Conservation (phyloP, 495 filamentous ascomycete genomes). For the Neurospora africana region DNA sequence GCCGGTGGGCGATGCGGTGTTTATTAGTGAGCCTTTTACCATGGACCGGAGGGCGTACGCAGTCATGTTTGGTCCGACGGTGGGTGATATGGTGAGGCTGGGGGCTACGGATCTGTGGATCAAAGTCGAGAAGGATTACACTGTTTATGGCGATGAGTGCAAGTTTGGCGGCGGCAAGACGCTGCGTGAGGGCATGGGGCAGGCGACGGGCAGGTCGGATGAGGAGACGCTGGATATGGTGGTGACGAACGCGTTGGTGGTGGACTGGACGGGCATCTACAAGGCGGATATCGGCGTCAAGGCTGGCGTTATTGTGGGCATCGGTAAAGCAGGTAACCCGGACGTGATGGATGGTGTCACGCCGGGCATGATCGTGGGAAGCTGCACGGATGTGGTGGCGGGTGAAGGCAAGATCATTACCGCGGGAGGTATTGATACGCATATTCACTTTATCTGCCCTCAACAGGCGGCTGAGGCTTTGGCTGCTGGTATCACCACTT, state of each 20-base stretch:
- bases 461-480: slow-evolving; percentile 85
- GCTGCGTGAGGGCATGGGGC: slow-evolving; percentile 91
- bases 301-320: slow-evolving; percentile 74
- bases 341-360: slow-evolving; percentile 91
- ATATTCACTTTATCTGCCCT: slow-evolving; percentile 95
- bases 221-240: slow-evolving; percentile 71
- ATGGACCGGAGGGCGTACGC: slow-evolving; percentile 73
- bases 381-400: slow-evolving; percentile 91
- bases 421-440: slow-evolving; percentile 82
- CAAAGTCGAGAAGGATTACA: slow-evolving; percentile 79
- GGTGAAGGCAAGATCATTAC: slow-evolving; percentile 91
- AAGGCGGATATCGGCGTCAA: slow-evolving; percentile 97
- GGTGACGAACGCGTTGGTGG: slow-evolving; percentile 83
- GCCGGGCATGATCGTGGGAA: slow-evolving; percentile 69
- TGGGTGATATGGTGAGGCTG: slow-evolving; percentile 71
- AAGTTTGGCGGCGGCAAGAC: slow-evolving; percentile 95
- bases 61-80: slow-evolving; percentile 88
- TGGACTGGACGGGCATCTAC: slow-evolving; percentile 89
- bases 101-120: slow-evolving; percentile 88
- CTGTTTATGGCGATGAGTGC: slow-evolving; percentile 86
- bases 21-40: slow-evolving; percentile 45
- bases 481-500: slow-evolving; percentile 80
- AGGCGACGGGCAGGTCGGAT: slow-evolving; percentile 66
- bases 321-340: slow-evolving; percentile 94
- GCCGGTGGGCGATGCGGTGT: slow-evolving; percentile 40